Conservation (phyloP, 73 alveolate genomes). For the Strombidium stylifer region DNA sequence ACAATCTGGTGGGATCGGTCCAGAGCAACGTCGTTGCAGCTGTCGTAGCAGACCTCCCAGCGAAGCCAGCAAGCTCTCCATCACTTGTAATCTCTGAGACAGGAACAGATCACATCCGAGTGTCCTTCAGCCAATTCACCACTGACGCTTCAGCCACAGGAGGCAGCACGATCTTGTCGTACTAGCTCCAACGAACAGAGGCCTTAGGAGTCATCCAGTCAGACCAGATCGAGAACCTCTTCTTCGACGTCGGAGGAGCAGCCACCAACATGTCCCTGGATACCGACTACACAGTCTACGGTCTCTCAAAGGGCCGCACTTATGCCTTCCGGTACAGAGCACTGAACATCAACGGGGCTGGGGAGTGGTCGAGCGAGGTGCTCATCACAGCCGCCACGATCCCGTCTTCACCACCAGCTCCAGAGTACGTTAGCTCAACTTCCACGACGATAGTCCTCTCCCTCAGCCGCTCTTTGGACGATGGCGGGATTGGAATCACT, state of each 20-base stretch:
- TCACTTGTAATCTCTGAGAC: constrained; percentile 26
- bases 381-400: constrained; percentile 38
- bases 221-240: no score
- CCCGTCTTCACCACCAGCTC: constrained; percentile 53
- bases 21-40: constrained; percentile 34
- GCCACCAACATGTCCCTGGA: constrained; percentile 13
- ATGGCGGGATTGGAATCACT: constrained; percentile 45
- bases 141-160: constrained; percentile 20
- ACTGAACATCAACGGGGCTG: constrained; percentile 28
- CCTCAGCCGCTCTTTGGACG: constrained; percentile 22
- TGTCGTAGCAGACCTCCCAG: constrained; percentile 52
- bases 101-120: constrained; percentile 13
- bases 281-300: constrained; percentile 21
- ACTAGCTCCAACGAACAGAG: constrained; percentile 39
- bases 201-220: no score
- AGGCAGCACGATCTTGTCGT: constrained; percentile 35
- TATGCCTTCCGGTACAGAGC: constrained; percentile 55
- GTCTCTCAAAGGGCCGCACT: constrained; percentile 7
- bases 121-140: constrained; percentile 32
- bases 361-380: constrained; percentile 40
- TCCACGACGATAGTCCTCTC: constrained; percentile 3
- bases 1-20: constrained; percentile 26
- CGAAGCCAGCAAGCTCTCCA: no score
- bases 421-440: constrained; percentile 23
- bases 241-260: constrained; percentile 36